Evolutionary conservation across 225 moss, liverwort and hornwort species (phyloP), one percentile per base, ranked within the genome.

Genomic region (Marchantia paleacea): DNA sequence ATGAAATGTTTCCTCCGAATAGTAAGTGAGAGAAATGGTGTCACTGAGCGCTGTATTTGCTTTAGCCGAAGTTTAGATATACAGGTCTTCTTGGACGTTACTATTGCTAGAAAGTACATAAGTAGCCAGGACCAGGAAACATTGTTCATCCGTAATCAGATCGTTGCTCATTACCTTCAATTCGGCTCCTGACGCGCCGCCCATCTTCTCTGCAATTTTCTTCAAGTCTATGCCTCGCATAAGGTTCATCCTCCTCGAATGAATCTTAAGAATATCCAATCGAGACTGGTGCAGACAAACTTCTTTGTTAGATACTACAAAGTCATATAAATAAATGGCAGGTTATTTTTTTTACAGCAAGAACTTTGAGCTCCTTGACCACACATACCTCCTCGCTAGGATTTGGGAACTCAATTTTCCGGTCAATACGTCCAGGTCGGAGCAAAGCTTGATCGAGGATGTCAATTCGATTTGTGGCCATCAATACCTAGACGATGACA

Each of bases 171-270:
- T 55, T 89, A 92, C 96, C 96, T 99, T 99, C 78, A 99, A 91
- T 80, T 99, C 95, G 74, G 93, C 97, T 53, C 97, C 93, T 85
- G 97, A 99, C 69, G 97, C 97, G 78, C 97, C 95, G 80, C 95
- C 95, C 97, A 99, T 99, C 86, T 99, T 99, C 86, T 94, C 97
- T 60, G 95, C 97, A 83, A 99, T 99, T 79, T 95, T 99, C 84
- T 95, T 99, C 39, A 99, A 76, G 83, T 99, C 97, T 52, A 99
- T 95, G 13, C 95, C 93, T 78, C 95, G 91, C 97, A 99, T 99
- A 81, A 99, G 81, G 78, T 99, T 99, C 97, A 99, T 99, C 90
- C 91, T 91, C 85, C 97, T 91, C 67, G 97, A 97, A 86, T 97
- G 97, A 49, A 97, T 97, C 86, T 95, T 97, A 55, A 97, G 88